phyloP scores from a whole-genome alignment of 2,329 filamentous ascomycete genomes.

The Colletotrichum euphorbiae region DNA sequence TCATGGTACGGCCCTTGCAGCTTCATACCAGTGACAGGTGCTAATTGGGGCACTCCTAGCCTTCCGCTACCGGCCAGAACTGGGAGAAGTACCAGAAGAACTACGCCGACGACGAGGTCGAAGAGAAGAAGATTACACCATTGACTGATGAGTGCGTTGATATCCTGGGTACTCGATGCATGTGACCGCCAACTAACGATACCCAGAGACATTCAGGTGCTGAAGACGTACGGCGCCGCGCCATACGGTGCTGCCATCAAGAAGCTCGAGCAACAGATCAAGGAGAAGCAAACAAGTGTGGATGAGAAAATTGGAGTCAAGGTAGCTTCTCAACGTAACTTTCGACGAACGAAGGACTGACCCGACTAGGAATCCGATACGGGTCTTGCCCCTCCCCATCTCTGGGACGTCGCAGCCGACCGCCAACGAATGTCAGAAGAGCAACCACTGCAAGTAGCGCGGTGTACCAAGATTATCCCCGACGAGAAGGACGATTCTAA shows the following conservation, averaged over 20 bases:
- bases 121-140: slow-evolving; percentile 99
- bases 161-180: slow-evolving; percentile 43
- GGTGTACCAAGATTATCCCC: slow-evolving; percentile 99
- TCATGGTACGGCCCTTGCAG: slow-evolving; percentile 53
- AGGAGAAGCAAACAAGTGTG: slow-evolving; percentile 97
- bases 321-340: slow-evolving; percentile 53
- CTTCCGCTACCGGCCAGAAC: slow-evolving; percentile 90
- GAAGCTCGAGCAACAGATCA: slow-evolving; percentile 99
- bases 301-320: slow-evolving; percentile 98
- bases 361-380: slow-evolving; percentile 89
- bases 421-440: slow-evolving; percentile 99
- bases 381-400: slow-evolving; percentile 95
- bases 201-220: slow-evolving; percentile 93
- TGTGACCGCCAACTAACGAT: slow-evolving; percentile 41
- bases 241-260: slow-evolving; percentile 94
- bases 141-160: slow-evolving; percentile 89
- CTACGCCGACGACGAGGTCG: slow-evolving; percentile 94
- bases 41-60: slow-evolving; percentile 67
- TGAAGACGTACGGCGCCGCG: slow-evolving; percentile 98
- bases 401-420: slow-evolving; percentile 98
- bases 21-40: slow-evolving; percentile 40
- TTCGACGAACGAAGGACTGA: slow-evolving; percentile 28
- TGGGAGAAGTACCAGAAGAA: slow-evolving; percentile 99
- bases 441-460: slow-evolving; percentile 95
- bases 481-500: slow-evolving; percentile 97